phyloP scores from a whole-genome alignment of 345 rosid genomes.

The Salix arbutifolia region DNA sequence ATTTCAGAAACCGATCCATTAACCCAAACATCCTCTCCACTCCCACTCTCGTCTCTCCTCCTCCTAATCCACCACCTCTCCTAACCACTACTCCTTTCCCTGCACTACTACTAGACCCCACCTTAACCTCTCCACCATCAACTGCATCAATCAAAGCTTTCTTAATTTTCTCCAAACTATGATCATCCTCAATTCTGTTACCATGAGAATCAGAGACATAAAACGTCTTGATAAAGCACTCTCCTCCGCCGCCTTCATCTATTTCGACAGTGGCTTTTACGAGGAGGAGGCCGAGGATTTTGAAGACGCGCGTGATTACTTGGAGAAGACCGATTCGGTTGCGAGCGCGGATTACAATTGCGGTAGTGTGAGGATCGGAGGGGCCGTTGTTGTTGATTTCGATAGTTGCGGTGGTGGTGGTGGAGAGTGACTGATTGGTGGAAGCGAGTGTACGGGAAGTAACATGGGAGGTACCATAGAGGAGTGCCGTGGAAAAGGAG shows the following conservation, averaged over 20 bases:
- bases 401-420: not conserved
- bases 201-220: slow-evolving; percentile 37
- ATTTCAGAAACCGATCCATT: slow-evolving; percentile 41
- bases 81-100: slow-evolving; percentile 26
- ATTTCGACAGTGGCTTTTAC: slow-evolving; percentile 27
- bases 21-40: slow-evolving; percentile 44
- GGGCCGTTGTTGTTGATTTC: not conserved
- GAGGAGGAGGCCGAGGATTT: slow-evolving; percentile 34
- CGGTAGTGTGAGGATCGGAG: slow-evolving; percentile 17
- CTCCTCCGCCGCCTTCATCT: slow-evolving; percentile 11
- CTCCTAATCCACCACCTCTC: slow-evolving; percentile 19
- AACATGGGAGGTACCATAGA: not conserved
- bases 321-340: slow-evolving; percentile 46
- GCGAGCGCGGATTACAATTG: slow-evolving; percentile 36
- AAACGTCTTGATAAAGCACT: slow-evolving; percentile 25
- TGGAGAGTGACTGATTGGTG: not conserved
- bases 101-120: slow-evolving; percentile 4
- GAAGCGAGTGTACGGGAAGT: not conserved
- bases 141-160: slow-evolving; percentile 32
- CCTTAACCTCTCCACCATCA: slow-evolving; percentile 14
- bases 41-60: slow-evolving; percentile 12
- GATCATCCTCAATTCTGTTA: slow-evolving; percentile 24
- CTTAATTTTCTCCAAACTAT: slow-evolving; percentile 32
- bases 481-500: not conserved
- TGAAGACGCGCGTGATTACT: slow-evolving; percentile 34